phyloP scores from a whole-genome alignment of 495 filamentous ascomycete species.

The Aspergillus steynii region DNA sequence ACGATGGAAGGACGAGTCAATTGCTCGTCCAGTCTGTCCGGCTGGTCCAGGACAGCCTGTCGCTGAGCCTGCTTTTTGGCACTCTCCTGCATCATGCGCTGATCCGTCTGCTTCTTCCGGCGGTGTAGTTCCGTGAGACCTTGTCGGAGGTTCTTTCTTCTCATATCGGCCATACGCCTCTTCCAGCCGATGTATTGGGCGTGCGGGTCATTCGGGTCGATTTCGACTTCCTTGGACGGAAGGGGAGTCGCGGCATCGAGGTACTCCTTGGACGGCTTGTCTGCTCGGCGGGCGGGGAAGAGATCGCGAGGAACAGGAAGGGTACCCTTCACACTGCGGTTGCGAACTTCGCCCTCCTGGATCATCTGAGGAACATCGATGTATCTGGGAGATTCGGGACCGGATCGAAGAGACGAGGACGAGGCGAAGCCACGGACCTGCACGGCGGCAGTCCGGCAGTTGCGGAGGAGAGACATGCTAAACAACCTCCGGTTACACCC shows the following conservation, averaged over 20 bases:
- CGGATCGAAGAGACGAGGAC: constrained; percentile 40
- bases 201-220: constrained; percentile 35
- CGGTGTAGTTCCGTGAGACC: constrained; percentile 57
- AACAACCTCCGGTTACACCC: constrained; percentile 7
- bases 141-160: constrained; percentile 64
- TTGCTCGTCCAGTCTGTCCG: constrained; percentile 60
- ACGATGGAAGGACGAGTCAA: constrained; percentile 57
- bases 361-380: constrained; percentile 63
- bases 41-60: constrained; percentile 46
- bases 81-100: constrained; percentile 34
- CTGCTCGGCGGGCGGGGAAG: constrained; percentile 50
- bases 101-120: constrained; percentile 53
- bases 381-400: constrained; percentile 72
- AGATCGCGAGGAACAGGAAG: constrained; percentile 69
- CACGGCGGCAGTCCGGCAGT: constrained; percentile 42
- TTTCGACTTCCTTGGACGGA: constrained; percentile 31
- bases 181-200: constrained; percentile 63
- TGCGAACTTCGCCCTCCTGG: constrained; percentile 46
- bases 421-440: constrained; percentile 48
- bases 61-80: constrained; percentile 40
- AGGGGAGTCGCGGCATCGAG: constrained; percentile 44
- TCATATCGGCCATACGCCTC: constrained; percentile 55
- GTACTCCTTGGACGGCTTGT: constrained; percentile 57
- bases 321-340: constrained; percentile 62
- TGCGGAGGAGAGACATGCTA: constrained; percentile 44